A percentile compares a stretch with the other conserved stretches of the same genome.
Evolutionary conservation across 345 rosid species (phyloP).

Genomic region (Gossypium thurberi): DNA sequence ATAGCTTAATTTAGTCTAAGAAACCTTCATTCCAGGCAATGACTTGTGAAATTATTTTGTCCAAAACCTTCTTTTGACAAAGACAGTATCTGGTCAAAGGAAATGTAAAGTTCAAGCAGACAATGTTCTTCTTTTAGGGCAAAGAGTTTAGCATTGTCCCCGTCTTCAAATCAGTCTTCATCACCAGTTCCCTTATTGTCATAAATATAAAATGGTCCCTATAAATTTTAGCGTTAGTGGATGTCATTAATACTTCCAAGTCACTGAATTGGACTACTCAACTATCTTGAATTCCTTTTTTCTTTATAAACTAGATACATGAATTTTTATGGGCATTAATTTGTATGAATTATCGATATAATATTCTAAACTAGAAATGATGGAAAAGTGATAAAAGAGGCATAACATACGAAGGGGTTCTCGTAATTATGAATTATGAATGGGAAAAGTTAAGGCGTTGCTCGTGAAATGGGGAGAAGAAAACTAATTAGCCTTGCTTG

Average conservation of each 20-base stretch:
- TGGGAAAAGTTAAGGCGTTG: too few species aligned
- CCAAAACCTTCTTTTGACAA: neutral
- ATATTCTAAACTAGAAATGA: too few species aligned
- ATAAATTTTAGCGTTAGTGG: slow-evolving; percentile 14
- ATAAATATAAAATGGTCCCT: slow-evolving; percentile 18
- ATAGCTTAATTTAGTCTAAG: neutral
- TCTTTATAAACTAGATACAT: too few species aligned
- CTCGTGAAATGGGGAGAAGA: too few species aligned
- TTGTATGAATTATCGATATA: too few species aligned
- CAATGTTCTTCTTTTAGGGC: slow-evolving; percentile 2
- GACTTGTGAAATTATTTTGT: slow-evolving; percentile 8
- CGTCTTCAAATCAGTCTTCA: neutral
- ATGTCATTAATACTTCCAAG: slow-evolving; percentile 25
- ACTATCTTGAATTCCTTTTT: neutral
- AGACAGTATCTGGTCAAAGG: neutral
- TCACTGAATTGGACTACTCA: slow-evolving; percentile 32
- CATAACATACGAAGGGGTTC: too few species aligned
- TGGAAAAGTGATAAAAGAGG: too few species aligned
- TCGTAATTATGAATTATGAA: too few species aligned
- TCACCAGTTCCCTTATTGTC: neutral
- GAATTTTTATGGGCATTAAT: neutral
- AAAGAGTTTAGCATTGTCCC: neutral
- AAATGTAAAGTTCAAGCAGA: neutral
- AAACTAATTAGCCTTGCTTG: too few species aligned
- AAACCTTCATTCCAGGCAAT: neutral